Conservation (phyloP, 106 monocot species). For the Platanthera guangdongensis region DNA sequence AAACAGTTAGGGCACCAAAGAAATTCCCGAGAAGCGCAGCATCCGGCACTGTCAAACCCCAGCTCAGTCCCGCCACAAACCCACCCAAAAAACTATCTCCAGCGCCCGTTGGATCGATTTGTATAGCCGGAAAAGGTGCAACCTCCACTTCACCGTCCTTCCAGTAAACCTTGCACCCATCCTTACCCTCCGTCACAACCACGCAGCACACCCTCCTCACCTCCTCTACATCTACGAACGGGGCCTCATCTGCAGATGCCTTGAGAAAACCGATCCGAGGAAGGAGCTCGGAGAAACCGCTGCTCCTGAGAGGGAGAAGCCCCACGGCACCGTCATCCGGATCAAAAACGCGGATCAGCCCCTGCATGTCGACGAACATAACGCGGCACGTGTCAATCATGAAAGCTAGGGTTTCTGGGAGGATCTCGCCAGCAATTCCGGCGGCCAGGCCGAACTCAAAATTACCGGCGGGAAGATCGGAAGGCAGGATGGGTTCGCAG, state of each 20-base stretch:
- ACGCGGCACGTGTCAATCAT: constrained; percentile 60
- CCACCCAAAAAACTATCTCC: constrained; percentile 91
- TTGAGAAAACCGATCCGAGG: constrained; percentile 70
- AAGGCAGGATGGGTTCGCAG: constrained; percentile 72
- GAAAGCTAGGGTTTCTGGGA: constrained; percentile 46
- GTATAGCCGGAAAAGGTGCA: constrained; percentile 42
- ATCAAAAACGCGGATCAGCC: constrained; percentile 72
- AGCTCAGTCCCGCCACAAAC: constrained; percentile 46
- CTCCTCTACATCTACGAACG: constrained; percentile 56
- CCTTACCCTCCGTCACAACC: constrained; percentile 68
- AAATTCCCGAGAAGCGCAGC: constrained; percentile 83
- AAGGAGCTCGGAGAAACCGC: constrained; percentile 43
- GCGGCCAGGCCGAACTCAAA: constrained; percentile 78
- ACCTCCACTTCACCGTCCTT: constrained; percentile 54
- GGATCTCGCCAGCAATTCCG: constrained; percentile 84
- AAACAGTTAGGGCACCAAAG: constrained; percentile 73
- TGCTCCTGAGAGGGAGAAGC: constrained; percentile 40
- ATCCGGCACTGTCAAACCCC: constrained; percentile 55
- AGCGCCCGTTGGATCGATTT: constrained; percentile 87
- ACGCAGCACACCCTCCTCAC: constrained; percentile 61
- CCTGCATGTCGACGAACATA: constrained; percentile 79
- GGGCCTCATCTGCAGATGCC: constrained; percentile 79
- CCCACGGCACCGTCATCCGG: constrained; percentile 55
- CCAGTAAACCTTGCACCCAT: constrained; percentile 77
- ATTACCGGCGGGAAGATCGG: constrained; percentile 37